Evolutionary conservation across 139 green algal genomes (phyloP).

Genomic region (Choricystis sp.): DNA sequence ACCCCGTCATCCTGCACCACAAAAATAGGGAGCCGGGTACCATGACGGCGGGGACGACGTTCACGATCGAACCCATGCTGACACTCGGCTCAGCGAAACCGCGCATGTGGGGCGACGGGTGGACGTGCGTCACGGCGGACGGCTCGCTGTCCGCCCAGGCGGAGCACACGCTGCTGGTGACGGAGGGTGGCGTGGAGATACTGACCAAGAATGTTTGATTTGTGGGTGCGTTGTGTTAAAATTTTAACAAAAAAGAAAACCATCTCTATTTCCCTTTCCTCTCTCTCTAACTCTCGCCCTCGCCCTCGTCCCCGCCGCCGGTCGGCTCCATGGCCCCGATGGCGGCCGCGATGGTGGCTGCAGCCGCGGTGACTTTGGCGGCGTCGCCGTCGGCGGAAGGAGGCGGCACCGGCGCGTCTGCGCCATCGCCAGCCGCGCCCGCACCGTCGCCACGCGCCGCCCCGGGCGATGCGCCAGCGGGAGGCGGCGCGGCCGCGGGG

Average conservation of each 20-base stretch:
- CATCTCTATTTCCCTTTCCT: background rate
- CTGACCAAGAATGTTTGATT: conserved; percentile 38
- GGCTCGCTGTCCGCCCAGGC: conserved; percentile 75
- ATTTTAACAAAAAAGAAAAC: background rate
- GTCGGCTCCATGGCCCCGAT: background rate
- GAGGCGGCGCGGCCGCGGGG: no score
- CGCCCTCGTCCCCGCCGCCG: background rate
- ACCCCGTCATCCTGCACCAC: conserved; percentile 67
- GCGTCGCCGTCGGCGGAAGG: background rate
- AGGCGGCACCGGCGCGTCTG: no score
- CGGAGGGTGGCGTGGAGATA: conserved; percentile 63
- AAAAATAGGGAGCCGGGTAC: conserved; percentile 45
- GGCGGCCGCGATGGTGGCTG: background rate
- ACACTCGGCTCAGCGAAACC: conserved; percentile 29
- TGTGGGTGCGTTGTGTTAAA: background rate
- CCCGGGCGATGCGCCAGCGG: no score
- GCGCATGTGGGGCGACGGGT: conserved; percentile 79
- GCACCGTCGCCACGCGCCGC: no score
- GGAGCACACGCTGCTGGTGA: conserved; percentile 95
- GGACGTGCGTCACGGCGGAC: conserved; percentile 84
- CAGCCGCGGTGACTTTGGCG: background rate
- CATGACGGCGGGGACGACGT: conserved; percentile 73
- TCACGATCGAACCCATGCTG: conserved; percentile 99
- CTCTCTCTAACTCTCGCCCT: background rate
- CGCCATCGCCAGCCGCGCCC: no score